Evolutionary conservation across 257 asterid species (phyloP), one percentile per base, ranked within the genome.

Genomic region (Prunella vulgaris): DNA sequence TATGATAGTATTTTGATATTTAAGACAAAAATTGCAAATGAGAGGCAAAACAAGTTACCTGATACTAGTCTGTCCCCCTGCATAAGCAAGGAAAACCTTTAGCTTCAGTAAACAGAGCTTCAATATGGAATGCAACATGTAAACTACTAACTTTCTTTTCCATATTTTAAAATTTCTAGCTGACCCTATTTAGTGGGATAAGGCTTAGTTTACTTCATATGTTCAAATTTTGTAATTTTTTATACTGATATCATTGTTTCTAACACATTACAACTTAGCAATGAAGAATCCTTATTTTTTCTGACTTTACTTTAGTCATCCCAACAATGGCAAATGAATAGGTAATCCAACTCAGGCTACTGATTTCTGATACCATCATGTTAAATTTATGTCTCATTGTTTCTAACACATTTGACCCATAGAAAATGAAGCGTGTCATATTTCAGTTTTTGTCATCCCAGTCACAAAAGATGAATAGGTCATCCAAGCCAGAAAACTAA

Each of bases 41-140:
- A 30, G 70, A 61, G 72, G 48, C 46, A 66, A 74, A 7, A 44
- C 60, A 49, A 66, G 68, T 72, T 86, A 92, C 96, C 98, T 87
- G 80, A 89, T 92, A 81, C 96, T 92, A 54, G 98, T 92, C 84
- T 92, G 98, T 22, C 98, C 98, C 69, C 98, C 98, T 92, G 90
- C 83, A 76, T 37, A 42, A 48, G 60, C 24, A 66, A 73, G 78
- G 73, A 59, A 68, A 66, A 57, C 35, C 10, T 24, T 53, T 71
- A 82, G 74, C 53, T 20, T 35, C 12, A 37, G 30, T 68, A 35
- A 7, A 68, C 15, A 35, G 17, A 54, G 63, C 64, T 33, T 33
- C 53, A 33, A 53, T 14, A 37, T 0, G 52, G 42, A 54, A 22
- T 51, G 71, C 40, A 66, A 46, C 46, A 10, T 13, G 18, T 37